Base-by-base conservation (phyloP, 2,329 filamentous ascomycete species). In the Neonectria hederae region DNA sequence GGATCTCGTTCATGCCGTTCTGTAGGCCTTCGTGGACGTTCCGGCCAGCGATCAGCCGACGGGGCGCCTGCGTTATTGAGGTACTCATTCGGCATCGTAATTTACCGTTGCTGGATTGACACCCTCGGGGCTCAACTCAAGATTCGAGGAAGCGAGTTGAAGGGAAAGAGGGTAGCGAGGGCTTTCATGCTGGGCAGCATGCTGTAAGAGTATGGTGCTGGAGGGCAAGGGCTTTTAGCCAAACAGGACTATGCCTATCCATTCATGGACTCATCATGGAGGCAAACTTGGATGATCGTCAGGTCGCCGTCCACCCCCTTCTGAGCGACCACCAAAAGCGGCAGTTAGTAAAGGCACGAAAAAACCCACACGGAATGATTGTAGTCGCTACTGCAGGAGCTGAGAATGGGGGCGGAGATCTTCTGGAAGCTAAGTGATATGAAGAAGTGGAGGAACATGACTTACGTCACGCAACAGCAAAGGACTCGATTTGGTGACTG, bases 1-100 rank as follows among this genome's bases (percentile, higher is more conserved):
- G 43, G 30, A 58, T 58, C 30, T 58, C 19, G 24, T 58, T 51
- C 55, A 58, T 58, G 13, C 45, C 55, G 6, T 10, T 32, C 10
- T 51, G 21, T 6, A 51, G 22, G 14, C 30, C n/a, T 4, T 58
- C 55, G 19, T 26, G 51, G 32, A 58, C 38, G 21, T 58, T 58
- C 17, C 45, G 30, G 19, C 54, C 54, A 56, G 54, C 54, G 54
- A 11, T 56, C 54, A 10, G 5, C 30, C 26, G 54, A 11, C 2
- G 14, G 17, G 10, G 42, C 40, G 14, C 28, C 40, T 6, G 54
- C 42, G 14, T 56, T 28, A 8, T 32, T 56, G 42, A 56, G 40
- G n/a, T n/a, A 46, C 13, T 43, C n/a, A n/a, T n/a, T n/a, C n/a
- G 5, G 28, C 54, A 21, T 21, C 21, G 14, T 40, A 55, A 21